phyloP scores from a whole-genome alignment of 2,329 filamentous ascomycete species.

The Coniochaeta sp. region DNA sequence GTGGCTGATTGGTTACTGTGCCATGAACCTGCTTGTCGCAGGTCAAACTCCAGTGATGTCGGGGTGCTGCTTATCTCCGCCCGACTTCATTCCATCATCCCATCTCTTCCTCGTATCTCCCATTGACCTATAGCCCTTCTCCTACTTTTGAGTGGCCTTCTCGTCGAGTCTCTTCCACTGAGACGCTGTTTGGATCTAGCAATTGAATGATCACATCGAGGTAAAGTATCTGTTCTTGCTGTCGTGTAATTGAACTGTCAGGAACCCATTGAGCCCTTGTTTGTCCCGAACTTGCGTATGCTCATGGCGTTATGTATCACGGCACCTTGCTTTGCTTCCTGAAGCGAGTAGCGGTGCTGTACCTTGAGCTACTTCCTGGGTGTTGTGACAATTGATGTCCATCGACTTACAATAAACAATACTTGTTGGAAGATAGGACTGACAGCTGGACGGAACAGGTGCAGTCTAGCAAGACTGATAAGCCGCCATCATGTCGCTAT shows the following conservation, averaged over 20 bases:
- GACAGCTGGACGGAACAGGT: neutral
- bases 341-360: neutral
- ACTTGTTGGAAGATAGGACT: neutral
- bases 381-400: neutral
- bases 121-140: neutral
- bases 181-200: neutral
- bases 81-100: constrained; percentile 1
- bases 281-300: neutral
- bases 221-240: neutral
- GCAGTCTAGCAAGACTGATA: neutral
- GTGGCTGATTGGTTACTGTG: neutral
- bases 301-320: neutral
- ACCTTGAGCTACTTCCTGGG: neutral
- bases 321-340: neutral
- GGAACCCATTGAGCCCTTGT: neutral
- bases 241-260: neutral
- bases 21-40: neutral
- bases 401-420: neutral
- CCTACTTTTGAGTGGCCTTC: neutral
- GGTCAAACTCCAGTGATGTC: neutral
- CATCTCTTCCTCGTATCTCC: neutral
- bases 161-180: neutral
- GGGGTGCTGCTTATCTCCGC: neutral
- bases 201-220: neutral
- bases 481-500: constrained; percentile 40